Evolutionary conservation across 345 rosid species (phyloP).

Genomic region (Citrus australasica): DNA sequence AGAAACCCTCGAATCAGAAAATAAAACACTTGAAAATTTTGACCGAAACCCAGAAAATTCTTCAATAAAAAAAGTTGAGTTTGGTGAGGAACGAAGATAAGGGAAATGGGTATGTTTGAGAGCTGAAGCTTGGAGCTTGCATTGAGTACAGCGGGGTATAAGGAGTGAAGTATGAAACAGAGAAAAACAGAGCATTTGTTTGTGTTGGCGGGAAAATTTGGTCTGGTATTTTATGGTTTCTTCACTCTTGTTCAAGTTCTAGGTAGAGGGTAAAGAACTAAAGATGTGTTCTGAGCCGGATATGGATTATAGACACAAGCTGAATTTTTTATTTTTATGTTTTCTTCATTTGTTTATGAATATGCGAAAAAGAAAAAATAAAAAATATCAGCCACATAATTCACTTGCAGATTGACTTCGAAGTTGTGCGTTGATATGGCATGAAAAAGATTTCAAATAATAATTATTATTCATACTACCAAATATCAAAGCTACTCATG

Average conservation of each 20-base stretch:
- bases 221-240: too few relatives aligned
- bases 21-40: conserved; percentile 5
- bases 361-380: not conserved
- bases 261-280: not conserved
- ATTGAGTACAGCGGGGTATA: conserved; percentile 5
- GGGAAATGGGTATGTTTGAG: not conserved
- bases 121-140: not conserved
- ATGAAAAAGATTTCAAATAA: too few relatives aligned
- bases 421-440: not conserved
- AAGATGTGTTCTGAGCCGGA: not conserved
- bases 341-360: not conserved
- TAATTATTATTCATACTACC: too few relatives aligned
- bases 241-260: not conserved
- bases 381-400: not conserved
- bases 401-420: not conserved
- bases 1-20: conserved; percentile 21
- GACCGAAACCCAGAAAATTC: conserved; percentile 15
- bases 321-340: not conserved
- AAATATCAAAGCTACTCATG: too few relatives aligned
- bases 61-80: not conserved
- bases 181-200: conserved; percentile 32
- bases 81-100: conserved; percentile 15
- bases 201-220: conserved; percentile 18
- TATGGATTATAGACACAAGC: too few relatives aligned
- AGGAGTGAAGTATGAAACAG: conserved; percentile 14